phyloP scores from a whole-genome alignment of 768 basidiomycete species.

The Suillus paluster region DNA sequence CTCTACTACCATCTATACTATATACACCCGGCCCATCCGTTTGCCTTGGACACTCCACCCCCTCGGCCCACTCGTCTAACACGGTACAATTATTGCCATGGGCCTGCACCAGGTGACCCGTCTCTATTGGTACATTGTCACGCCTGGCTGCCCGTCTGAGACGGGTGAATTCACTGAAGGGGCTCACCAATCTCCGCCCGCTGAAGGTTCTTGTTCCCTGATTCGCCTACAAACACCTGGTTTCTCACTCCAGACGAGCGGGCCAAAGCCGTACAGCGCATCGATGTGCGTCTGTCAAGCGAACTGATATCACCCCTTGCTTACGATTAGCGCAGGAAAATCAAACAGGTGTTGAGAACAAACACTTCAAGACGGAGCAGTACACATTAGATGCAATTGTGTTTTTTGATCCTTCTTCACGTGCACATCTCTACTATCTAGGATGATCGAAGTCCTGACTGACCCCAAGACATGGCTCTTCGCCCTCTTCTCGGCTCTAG shows the following conservation, averaged over 20 bases:
- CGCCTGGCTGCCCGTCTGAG: too few species aligned
- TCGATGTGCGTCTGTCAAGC: conserved; percentile 45
- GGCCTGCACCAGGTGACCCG: too few species aligned
- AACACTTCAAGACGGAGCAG: conserved; percentile 75
- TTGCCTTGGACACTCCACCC: too few species aligned
- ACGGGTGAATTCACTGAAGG: too few species aligned
- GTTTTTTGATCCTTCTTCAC: background rate
- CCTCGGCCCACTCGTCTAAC: too few species aligned
- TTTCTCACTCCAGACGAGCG: conserved; percentile 64
- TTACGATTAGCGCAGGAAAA: conserved; percentile 33
- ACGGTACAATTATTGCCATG: too few species aligned
- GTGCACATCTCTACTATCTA: conserved; percentile 32
- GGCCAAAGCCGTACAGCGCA: conserved; percentile 55
- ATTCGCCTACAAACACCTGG: conserved; percentile 69
- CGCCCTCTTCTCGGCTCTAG: conserved; percentile 58
- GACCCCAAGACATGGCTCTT: too few species aligned
- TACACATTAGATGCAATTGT: conserved; percentile 35
- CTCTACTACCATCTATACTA: too few species aligned
- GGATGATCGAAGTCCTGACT: conserved; percentile 60
- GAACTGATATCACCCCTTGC: background rate
- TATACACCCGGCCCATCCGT: too few species aligned
- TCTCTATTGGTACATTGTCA: too few species aligned
- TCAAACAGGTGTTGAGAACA: conserved; percentile 78
- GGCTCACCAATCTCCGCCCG: too few species aligned
- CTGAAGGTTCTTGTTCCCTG: too few species aligned